Base-by-base conservation (phyloP, 2,329 filamentous ascomycete species). In the Ilyonectria mors-panacis region DNA sequence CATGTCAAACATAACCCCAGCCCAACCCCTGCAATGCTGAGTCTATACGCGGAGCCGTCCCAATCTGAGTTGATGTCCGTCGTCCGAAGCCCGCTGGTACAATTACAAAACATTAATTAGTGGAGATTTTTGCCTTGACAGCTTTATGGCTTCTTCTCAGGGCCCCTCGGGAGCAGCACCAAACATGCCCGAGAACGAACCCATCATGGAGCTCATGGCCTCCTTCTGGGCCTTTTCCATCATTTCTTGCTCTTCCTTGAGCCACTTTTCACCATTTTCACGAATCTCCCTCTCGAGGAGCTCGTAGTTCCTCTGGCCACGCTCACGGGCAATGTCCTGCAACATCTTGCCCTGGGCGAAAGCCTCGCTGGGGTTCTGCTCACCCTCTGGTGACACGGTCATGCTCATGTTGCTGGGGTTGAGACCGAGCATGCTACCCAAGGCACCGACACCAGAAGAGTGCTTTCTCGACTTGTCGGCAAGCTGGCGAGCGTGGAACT, bases 261-360 rank as follows among this genome's bases (percentile, higher is more conserved):
- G 86, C 94, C 95, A 98, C 84, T 95, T 94, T 80, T 95, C 94
- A 59, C 95, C 96, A 78, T 98, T 96, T 81, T 97, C 93, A 53
- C 92, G 88, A 75, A 99, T 97, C 84, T 97, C 93, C 82, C 91
- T 92, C 81, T 98, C 95, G 69, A 98, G 87, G 73, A 91, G 83
- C 85, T 97, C 90, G 82, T 98, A 99, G 81, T 95, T 93, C 80
- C 92, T 92, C 83, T 95, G 93, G 37, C 96, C 96, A 56, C 94
- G 89, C 83, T 99, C 96, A 56, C 96, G 91, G 57, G 96, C 94
- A 80, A 97, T 91, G 78, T 99, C 96, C 82, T 95, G 94, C 72
- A 98, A 85, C 94, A 98, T 98, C 88, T 98, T 99, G 75, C 95
- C 96, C 81, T 97, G 91, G 2, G 93, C 91, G 68, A 96, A 89